phyloP scores from a whole-genome alignment of 306 rosid species.

The Prosopis cineraria region DNA sequence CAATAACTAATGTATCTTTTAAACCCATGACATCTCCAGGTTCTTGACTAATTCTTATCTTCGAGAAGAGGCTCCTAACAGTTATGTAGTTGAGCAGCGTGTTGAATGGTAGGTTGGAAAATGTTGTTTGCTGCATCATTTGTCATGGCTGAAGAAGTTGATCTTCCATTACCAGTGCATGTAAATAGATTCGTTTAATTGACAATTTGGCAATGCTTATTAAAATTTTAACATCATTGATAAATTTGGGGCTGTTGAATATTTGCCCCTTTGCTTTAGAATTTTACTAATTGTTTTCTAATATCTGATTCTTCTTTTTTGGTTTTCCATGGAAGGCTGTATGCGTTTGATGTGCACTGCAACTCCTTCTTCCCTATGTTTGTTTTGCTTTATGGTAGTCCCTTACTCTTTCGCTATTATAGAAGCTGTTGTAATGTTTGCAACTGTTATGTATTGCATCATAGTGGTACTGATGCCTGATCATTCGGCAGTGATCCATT shows the following conservation, averaged over 20 bases:
- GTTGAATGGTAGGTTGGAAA: constrained; percentile 82
- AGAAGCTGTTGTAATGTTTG: constrained; percentile 20
- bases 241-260: background rate
- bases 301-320: constrained; percentile 33
- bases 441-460: constrained; percentile 17
- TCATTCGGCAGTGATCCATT: constrained; percentile 90
- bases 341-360: constrained; percentile 99
- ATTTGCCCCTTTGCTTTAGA: constrained; percentile 9
- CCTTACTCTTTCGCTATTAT: constrained; percentile 32
- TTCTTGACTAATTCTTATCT: constrained; percentile 88
- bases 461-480: constrained; percentile 41
- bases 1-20: constrained; percentile 24
- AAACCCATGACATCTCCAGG: constrained; percentile 52
- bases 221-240: constrained; percentile 17
- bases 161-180: constrained; percentile 26
- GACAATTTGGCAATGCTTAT: constrained; percentile 25
- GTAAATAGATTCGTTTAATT: constrained; percentile 13
- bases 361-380: constrained; percentile 99
- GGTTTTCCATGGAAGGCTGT: constrained; percentile 71
- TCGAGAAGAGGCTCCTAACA: constrained; percentile 96
- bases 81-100: constrained; percentile 99
- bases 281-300: constrained; percentile 28
- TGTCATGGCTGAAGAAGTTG: constrained; percentile 19
- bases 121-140: constrained; percentile 22
- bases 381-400: constrained; percentile 86